phyloP scores from a whole-genome alignment of 2,329 filamentous ascomycete species.

The Grosmannia clavigera region DNA sequence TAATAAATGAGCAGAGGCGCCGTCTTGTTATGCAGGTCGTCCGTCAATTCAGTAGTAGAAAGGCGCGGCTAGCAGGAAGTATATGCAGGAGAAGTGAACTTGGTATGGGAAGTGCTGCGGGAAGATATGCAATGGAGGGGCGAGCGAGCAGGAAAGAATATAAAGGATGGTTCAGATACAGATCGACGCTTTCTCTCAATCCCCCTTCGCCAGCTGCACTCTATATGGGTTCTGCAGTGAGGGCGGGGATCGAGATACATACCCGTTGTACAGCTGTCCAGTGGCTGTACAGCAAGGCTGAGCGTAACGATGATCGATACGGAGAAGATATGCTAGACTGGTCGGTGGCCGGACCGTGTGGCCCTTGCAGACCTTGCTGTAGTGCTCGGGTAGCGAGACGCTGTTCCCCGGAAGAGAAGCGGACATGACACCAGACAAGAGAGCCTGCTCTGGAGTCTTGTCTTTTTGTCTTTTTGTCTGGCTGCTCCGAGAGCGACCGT shows the following conservation, averaged over 20 bases:
- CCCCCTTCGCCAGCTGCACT: too few relatives aligned
- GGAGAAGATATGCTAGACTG: not conserved
- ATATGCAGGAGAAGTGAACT: not conserved
- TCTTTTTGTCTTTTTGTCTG: not conserved
- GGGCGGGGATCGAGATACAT: too few relatives aligned
- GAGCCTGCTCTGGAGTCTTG: not conserved
- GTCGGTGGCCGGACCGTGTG: not conserved
- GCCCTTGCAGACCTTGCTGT: not conserved
- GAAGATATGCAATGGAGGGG: not conserved
- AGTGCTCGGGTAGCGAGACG: not conserved
- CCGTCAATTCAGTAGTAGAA: not conserved
- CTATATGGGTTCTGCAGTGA: not conserved
- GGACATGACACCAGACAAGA: not conserved
- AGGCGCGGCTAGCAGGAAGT: not conserved
- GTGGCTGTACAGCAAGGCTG: not conserved
- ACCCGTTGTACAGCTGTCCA: not conserved
- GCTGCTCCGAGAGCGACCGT: not conserved
- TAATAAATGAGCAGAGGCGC: not conserved
- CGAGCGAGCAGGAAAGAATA: not conserved
- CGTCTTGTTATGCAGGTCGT: not conserved
- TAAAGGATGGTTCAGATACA: not conserved
- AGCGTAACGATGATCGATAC: not conserved
- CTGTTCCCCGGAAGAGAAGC: not conserved
- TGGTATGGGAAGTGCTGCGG: not conserved
- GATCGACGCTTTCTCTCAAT: not conserved